Evolutionary conservation across 108 stramenopile genomes (phyloP), one percentile per base, ranked within the genome.

Genomic region (Seminavis robusta): DNA sequence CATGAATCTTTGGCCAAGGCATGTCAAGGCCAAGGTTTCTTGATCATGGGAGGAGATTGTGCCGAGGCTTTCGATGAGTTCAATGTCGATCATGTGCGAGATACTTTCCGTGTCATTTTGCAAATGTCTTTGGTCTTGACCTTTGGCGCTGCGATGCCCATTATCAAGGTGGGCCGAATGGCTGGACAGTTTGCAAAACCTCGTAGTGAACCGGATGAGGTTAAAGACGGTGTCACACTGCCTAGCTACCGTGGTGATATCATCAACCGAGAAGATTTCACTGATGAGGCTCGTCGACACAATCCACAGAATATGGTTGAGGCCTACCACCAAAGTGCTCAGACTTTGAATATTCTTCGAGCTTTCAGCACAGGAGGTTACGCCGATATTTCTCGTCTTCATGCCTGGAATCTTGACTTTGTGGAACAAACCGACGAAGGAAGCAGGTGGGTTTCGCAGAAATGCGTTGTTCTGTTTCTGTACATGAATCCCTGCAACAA

Each of bases 1-100:
- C 95, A 91, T 55, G 87, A 88, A 55, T 74, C 94, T 43, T 79
- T 99, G 28, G 94, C 94, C 19, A 82, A 94, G 42, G 97, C 94
- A 28, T 84, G 90, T 33, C 75, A 76, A 59, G 98, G 98, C 15
- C 90, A 98, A 64, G 94, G 96, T 32, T 98, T 99, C 62, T 73
- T 99, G 41, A 79, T 99, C 45, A 97, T 98, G 94, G 98, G 97
- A 10, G 98, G 98, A 9, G 98, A 99, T 73, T 99, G 97, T 70
- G 97, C 98, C 21, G 97, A 98, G 69, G 74, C 85, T 55, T 96
- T 98, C 63, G 77, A 90, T 45, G 88, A 95, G 60, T 95, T 92
- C 79, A 87, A 89, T 61, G 94, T 92, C 11, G 91, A 95, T 73
- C 94, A 95, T 53, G 81, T 97, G 29, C 84, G 96, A 29, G 96